phyloP scores from a whole-genome alignment of 73 alveolate species.

The Symbiodinium natans region DNA sequence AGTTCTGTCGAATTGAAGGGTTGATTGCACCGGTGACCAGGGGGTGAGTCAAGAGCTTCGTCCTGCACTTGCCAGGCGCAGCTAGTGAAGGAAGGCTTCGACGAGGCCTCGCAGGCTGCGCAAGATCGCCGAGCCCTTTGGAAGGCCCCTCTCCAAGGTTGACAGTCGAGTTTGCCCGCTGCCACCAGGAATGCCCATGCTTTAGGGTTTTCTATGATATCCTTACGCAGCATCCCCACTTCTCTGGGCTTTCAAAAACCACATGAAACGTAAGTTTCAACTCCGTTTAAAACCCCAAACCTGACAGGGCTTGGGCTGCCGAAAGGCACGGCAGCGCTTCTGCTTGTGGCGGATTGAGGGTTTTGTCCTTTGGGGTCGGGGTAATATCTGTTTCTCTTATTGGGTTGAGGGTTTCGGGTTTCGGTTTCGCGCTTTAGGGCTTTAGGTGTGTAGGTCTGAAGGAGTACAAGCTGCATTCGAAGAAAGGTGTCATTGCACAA shows the following conservation, averaged over 20 bases:
- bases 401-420: neutral
- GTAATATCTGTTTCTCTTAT: neutral
- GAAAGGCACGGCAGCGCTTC: neutral
- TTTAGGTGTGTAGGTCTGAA: neutral
- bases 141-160: neutral
- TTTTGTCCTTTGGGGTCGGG: neutral
- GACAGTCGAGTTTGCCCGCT: no score
- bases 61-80: constrained; percentile 67
- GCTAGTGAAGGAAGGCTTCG: constrained; percentile 59
- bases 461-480: neutral
- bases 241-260: no score
- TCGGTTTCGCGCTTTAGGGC: neutral
- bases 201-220: no score
- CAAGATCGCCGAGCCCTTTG: constrained; percentile 56
- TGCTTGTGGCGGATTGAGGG: neutral
- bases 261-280: no score
- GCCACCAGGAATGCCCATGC: no score
- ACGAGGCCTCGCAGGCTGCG: constrained; percentile 67
- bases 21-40: no score
- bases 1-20: no score
- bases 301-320: constrained; percentile 59
- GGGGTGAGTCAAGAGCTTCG: no score
- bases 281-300: neutral
- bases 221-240: no score
- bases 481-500: neutral